A percentile compares a stretch with the other conserved stretches of the same genome.
Evolutionary conservation across 495 filamentous ascomycete genomes (phyloP).

Genomic region (Staphylotrichum longicolle): DNA sequence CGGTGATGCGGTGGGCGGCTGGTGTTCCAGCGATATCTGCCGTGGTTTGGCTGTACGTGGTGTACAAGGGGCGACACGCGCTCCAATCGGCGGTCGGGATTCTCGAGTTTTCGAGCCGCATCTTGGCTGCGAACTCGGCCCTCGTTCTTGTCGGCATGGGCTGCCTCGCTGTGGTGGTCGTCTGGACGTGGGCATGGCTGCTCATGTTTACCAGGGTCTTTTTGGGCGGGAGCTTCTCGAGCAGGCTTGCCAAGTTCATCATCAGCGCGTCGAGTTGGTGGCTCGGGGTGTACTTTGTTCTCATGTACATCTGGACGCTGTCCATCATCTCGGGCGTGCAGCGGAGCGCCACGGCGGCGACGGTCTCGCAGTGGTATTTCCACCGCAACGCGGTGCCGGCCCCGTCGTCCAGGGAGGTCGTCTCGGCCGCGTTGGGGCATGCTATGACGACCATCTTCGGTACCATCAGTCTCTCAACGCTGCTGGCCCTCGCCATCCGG

Average conservation of each 20-base stretch:
- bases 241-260: constrained; percentile 60
- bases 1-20: constrained; percentile 83
- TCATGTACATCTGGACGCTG: constrained; percentile 94
- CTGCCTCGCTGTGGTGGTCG: constrained; percentile 69
- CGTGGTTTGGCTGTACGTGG: constrained; percentile 75
- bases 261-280: constrained; percentile 87
- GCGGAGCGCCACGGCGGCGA: constrained; percentile 86
- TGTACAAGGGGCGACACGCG: constrained; percentile 74
- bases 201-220: constrained; percentile 96
- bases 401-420: constrained; percentile 70
- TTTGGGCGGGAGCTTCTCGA: constrained; percentile 74
- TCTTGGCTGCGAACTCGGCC: constrained; percentile 79
- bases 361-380: constrained; percentile 98
- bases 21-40: constrained; percentile 71
- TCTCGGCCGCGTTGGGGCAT: constrained; percentile 77
- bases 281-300: constrained; percentile 81
- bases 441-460: constrained; percentile 85
- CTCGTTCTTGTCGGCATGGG: constrained; percentile 78
- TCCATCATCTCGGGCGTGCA: constrained; percentile 82
- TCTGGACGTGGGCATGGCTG: constrained; percentile 95
- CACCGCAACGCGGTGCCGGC: constrained; percentile 80
- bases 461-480: constrained; percentile 80
- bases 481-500: constrained; percentile 75
- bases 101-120: constrained; percentile 84
- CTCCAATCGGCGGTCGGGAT: constrained; percentile 78